These are phyloP conservation scores for Alternaria burnsii DNA, from an alignment of 2,329 filamentous ascomycete species.

Conservation along the genomic window DNA sequence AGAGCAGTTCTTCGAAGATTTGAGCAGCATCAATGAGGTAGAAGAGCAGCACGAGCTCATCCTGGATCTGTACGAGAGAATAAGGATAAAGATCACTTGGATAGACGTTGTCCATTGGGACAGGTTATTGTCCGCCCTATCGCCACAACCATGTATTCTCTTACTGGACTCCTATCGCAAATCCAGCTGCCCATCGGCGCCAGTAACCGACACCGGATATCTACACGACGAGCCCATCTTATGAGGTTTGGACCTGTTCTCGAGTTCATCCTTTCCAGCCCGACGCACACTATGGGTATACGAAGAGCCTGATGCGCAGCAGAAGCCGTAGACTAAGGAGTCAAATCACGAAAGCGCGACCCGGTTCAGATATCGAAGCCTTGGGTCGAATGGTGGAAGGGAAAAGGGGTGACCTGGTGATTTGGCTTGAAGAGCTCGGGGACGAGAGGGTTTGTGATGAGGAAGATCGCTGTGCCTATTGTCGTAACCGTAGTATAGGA, in stretches of 20 bases:
- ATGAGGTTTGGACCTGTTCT: background rate
- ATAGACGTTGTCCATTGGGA: fast-evolving
- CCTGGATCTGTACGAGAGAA: fast-evolving
- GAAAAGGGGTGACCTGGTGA: fast-evolving
- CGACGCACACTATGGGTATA: fast-evolving
- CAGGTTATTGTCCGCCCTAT: fast-evolving
- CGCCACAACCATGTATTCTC: background rate
- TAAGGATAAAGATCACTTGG: fast-evolving
- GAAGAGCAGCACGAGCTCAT: background rate
- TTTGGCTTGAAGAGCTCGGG: too few species aligned
- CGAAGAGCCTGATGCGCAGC: too few species aligned
- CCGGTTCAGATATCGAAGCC: too few species aligned
- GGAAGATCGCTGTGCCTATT: fast-evolving
- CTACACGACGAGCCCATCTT: fast-evolving
- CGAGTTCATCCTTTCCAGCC: background rate
- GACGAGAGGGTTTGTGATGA: fast-evolving
- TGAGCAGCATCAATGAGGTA: background rate
- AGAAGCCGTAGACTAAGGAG: too few species aligned
- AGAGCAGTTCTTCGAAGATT: background rate
- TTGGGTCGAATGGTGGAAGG: too few species aligned
- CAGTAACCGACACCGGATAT: background rate
- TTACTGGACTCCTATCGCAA: background rate
- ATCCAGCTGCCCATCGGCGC: fast-evolving
- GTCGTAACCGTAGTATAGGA: too few species aligned
- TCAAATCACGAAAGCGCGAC: too few species aligned